Evolutionary conservation across 2,329 filamentous ascomycete genomes (phyloP).

Genomic region (Fusarium metavorans): DNA sequence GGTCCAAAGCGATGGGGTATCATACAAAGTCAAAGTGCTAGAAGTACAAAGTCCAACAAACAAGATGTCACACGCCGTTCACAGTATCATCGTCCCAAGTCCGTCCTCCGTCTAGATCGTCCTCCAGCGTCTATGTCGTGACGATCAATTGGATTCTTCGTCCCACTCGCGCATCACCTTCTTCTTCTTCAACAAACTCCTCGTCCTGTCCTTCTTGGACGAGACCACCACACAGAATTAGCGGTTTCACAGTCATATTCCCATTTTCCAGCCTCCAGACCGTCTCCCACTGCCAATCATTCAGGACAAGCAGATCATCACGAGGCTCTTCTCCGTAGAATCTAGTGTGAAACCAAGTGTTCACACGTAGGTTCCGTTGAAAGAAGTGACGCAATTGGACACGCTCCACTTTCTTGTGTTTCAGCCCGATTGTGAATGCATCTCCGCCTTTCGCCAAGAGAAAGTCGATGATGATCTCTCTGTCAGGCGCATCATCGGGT

Average conservation of each 20-base stretch:
- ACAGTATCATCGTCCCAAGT: not conserved
- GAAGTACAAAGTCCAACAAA: not conserved
- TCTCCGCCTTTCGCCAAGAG: not conserved
- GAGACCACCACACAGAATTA: not conserved
- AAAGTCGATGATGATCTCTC: not conserved
- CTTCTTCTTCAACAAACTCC: not conserved
- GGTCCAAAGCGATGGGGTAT: not conserved
- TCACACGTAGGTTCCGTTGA: not conserved
- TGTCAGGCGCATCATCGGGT: not conserved
- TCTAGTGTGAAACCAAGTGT: not conserved
- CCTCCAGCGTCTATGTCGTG: too few species aligned
- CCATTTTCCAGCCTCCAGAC: not conserved
- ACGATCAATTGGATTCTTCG: too few species aligned
- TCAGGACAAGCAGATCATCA: not conserved
- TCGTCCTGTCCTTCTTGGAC: not conserved
- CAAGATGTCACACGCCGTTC: not conserved
- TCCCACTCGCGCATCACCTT: not conserved
- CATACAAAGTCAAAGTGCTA: not conserved
- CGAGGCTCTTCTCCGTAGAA: not conserved
- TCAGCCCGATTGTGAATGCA: not conserved
- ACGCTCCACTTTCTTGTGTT: not conserved
- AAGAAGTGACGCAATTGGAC: not conserved
- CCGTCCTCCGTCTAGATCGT: too few species aligned
- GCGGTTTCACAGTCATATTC: not conserved
- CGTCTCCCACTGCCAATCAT: not conserved